Conservation (phyloP, 2,329 filamentous ascomycete genomes). For the Claviceps capensis region DNA sequence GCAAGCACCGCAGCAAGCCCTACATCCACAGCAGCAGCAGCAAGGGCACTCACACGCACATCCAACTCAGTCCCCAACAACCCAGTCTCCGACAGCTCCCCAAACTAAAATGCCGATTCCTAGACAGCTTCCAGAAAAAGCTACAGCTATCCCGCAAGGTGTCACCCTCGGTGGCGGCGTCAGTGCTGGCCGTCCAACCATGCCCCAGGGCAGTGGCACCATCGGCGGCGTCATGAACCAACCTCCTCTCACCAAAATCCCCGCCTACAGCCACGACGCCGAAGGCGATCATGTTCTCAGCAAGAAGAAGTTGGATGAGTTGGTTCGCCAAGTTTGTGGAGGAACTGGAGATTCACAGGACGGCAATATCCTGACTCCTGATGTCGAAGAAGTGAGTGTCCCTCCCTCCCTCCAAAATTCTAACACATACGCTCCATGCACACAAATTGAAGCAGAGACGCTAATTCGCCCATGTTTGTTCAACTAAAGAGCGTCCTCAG, state of each 20-base stretch:
- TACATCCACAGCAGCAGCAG: constrained; percentile 8
- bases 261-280: constrained; percentile 75
- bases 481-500: constrained; percentile 65
- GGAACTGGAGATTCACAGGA: constrained; percentile 59
- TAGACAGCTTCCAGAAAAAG: constrained; percentile 57
- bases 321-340: constrained; percentile 87
- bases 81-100: constrained; percentile 28
- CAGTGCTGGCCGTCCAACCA: constrained; percentile 61
- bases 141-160: constrained; percentile 56
- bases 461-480: constrained; percentile 5
- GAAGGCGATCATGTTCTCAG: constrained; percentile 89
- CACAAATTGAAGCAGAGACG: constrained; percentile 1
- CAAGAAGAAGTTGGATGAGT: constrained; percentile 93
- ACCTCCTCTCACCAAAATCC: constrained; percentile 69
- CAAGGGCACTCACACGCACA: constrained; percentile 34
- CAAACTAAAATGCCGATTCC: constrained; percentile 66
- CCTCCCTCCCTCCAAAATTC: too few relatives aligned
- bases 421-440: not conserved
- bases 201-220: constrained; percentile 63
- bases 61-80: constrained; percentile 28
- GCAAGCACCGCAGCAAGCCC: constrained; percentile 19
- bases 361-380: constrained; percentile 68
- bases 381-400: constrained; percentile 77
- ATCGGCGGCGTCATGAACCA: constrained; percentile 76
- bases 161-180: constrained; percentile 54